Base-by-base conservation (phyloP, 2,329 filamentous ascomycete genomes). In the Diaporthe australafricana region DNA sequence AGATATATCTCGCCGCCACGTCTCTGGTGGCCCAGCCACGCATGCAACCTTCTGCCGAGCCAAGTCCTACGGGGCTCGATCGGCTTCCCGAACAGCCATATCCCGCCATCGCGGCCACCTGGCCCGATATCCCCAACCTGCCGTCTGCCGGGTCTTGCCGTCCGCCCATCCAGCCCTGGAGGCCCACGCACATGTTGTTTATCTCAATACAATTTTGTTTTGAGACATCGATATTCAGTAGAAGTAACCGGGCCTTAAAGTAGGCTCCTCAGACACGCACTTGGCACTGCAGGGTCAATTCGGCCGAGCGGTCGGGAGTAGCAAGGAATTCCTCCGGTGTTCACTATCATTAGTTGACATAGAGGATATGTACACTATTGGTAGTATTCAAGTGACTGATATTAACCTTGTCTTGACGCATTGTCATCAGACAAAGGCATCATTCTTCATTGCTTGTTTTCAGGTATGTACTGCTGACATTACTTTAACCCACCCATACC, bases 231-330 rank as follows among this genome's bases (percentile, higher is more conserved):
- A 20, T n/a, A 27, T n/a, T 30, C 17, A n/a, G 6, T 42, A 20
- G 56, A 60, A 60, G 56, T 38, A 20, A 30, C 5, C 22, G 22
- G 60, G 42, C 42, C 20, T 63, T 20, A 38, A 38, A 22, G 32
- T 45, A 22, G 12, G 27, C 30, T 27, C 42, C 57, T 20, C 27
- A 48, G 17, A 38, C 45, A 35, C 42, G 17, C 40, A 6, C 57
- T 63, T 47, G 57, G 42, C 27, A 27, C 1, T 48, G 14, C 60
- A 35, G 35, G 27, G 27, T 9, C 30, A 1, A 63, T 27, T 63
- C 60, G 60, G 60, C 60, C 60, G 60, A 63, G 60, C 30, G 27
- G 60, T 11, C n/a, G 42, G 27, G 40, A 22, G 27, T 48, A 27
- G 22, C n/a, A 3, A n/a, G 45, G n/a, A 25, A n/a, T 27, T 25